Evolutionary conservation across 129 eudicot genomes (phyloP).

Genomic region (Mikania micrantha): DNA sequence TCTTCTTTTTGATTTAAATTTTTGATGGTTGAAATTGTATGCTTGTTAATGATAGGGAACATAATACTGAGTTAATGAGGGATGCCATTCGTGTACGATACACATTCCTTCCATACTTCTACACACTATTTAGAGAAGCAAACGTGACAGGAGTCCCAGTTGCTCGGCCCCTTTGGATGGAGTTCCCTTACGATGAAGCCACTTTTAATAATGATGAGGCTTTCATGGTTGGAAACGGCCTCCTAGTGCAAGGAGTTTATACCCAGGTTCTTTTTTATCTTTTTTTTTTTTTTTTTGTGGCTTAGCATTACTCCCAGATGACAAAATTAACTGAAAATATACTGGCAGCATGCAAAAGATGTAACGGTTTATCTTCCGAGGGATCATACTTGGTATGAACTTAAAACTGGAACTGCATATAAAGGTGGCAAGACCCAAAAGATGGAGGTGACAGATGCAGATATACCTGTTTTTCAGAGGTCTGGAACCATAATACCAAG

Average conservation of each 20-base stretch:
- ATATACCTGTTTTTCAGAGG: conserved; percentile 77
- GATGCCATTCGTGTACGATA: conserved; percentile 82
- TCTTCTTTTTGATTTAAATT: no score
- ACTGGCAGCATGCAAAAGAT: conserved; percentile 65
- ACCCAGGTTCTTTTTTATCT: conserved; percentile 68
- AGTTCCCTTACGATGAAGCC: conserved; percentile 79
- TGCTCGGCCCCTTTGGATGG: conserved; percentile 98
- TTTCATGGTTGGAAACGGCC: conserved; percentile 86
- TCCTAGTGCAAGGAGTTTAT: conserved; percentile 91
- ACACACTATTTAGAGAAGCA: conserved; percentile 92
- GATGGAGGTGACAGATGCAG: conserved; percentile 63
- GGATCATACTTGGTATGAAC: conserved; percentile 70
- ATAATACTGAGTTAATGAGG: conserved; percentile 71
- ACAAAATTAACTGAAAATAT: conserved; percentile 7
- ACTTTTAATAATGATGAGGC: conserved; percentile 88
- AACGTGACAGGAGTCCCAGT: conserved; percentile 79
- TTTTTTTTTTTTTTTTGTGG: background rate
- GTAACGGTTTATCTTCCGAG: conserved; percentile 81
- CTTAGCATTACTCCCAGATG: background rate
- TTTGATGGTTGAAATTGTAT: background rate
- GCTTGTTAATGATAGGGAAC: conserved; percentile 48
- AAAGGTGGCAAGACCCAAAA: conserved; percentile 71
- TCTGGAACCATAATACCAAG: conserved; percentile 92
- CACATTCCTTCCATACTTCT: conserved; percentile 81
- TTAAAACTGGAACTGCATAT: conserved; percentile 59